Conservation (phyloP, 1,284 basidiomycete genomes). For the Naganishia sp. region DNA sequence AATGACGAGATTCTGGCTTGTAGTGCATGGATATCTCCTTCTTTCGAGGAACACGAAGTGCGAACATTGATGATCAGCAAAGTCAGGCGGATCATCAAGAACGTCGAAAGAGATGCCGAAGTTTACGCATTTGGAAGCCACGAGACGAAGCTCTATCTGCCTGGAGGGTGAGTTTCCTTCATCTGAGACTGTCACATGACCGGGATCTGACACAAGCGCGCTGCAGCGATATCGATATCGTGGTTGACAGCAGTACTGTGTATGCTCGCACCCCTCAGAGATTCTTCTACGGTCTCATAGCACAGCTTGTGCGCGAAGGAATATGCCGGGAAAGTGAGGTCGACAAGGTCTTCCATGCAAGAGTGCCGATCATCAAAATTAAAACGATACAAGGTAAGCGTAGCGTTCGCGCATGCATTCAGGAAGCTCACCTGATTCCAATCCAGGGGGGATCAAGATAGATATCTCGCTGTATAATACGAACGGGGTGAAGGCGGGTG, state of each 20-base stretch:
- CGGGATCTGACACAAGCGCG: neutral
- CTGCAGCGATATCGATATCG: slow-evolving; percentile 61
- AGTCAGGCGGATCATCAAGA: slow-evolving; percentile 68
- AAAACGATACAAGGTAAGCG: slow-evolving; percentile 64
- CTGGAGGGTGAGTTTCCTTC: slow-evolving; percentile 71
- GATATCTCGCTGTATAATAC: slow-evolving; percentile 88
- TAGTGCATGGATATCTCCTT: slow-evolving; percentile 82
- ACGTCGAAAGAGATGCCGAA: slow-evolving; percentile 73
- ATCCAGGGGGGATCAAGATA: slow-evolving; percentile 70
- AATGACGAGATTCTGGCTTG: slow-evolving; percentile 84
- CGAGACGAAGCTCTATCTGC: slow-evolving; percentile 91
- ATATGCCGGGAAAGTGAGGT: slow-evolving; percentile 62
- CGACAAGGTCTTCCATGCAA: slow-evolving; percentile 82
- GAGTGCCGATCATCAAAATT: slow-evolving; percentile 93
- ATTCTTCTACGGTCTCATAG: slow-evolving; percentile 51
- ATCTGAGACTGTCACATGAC: neutral
- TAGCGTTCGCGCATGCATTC: slow-evolving; percentile 1
- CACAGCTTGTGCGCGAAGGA: slow-evolving; percentile 51
- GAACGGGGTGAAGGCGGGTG: slow-evolving; percentile 78
- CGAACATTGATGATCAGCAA: slow-evolving; percentile 73
- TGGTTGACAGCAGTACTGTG: slow-evolving; percentile 55
- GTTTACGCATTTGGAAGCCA: slow-evolving; percentile 90
- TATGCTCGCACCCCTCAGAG: slow-evolving; percentile 48
- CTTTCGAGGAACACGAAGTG: slow-evolving; percentile 78
- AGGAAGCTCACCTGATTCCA: too few species aligned